Conservation (phyloP, 1,139 yeast species). For the Protomyces inouyei region DNA sequence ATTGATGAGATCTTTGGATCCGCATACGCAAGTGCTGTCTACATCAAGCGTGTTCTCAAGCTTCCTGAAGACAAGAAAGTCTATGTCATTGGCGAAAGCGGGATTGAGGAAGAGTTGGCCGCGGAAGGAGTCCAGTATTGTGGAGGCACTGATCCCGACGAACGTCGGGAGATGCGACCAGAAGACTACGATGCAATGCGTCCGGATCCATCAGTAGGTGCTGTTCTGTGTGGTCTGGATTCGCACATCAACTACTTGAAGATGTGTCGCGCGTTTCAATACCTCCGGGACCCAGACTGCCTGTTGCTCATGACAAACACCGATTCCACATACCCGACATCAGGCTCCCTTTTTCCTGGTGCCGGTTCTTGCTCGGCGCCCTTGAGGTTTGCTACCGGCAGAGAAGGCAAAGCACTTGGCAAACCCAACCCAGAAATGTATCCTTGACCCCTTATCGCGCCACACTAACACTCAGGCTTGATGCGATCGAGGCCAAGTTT, state of each 20-base stretch:
- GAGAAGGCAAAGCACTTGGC: slow-evolving; percentile 78
- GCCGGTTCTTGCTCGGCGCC: slow-evolving; percentile 90
- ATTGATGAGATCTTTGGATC: slow-evolving; percentile 78
- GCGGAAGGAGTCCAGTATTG: slow-evolving; percentile 63
- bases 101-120: slow-evolving; percentile 67
- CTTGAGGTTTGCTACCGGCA: slow-evolving; percentile 68
- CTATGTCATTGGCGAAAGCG: slow-evolving; percentile 80
- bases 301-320: slow-evolving; percentile 91
- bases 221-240: slow-evolving; percentile 85
- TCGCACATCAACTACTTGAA: slow-evolving; percentile 71
- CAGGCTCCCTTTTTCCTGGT: slow-evolving; percentile 81
- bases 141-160: slow-evolving; percentile 61
- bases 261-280: slow-evolving; percentile 75
- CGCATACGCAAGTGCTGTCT: slow-evolving; percentile 85
- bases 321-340: slow-evolving; percentile 88
- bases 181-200: slow-evolving; percentile 37
- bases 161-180: slow-evolving; percentile 34
- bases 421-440: slow-evolving; percentile 82
- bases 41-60: slow-evolving; percentile 68
- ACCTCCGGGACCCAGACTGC: slow-evolving; percentile 61
- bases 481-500: slow-evolving; percentile 71
- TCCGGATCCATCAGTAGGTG: slow-evolving; percentile 71
- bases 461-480: slow-evolving; percentile 45
- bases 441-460: neutral
- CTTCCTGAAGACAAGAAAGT: slow-evolving; percentile 69